phyloP scores from a whole-genome alignment of 345 rosid genomes.

The Ceriops decandra region DNA sequence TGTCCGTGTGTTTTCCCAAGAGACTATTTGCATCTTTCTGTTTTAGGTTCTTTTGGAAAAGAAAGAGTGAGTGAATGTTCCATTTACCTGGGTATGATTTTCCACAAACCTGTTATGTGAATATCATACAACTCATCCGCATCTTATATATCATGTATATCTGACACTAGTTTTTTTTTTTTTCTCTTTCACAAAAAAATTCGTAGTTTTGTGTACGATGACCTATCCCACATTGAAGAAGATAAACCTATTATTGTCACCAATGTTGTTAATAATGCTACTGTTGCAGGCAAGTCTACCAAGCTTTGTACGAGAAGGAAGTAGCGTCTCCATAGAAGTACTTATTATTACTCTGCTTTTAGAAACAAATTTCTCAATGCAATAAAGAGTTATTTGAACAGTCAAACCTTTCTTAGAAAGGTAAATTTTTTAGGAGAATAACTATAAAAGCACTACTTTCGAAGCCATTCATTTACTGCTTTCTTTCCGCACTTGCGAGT shows the following conservation, averaged over 20 bases:
- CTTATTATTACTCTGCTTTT: background rate
- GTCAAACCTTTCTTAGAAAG: no score
- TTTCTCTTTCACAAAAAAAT: background rate
- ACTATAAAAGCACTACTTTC: no score
- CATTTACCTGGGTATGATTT: conserved; percentile 32
- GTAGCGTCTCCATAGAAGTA: background rate
- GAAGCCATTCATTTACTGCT: no score
- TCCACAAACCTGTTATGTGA: background rate
- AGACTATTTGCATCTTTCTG: background rate
- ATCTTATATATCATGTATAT: background rate
- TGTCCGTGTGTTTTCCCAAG: background rate
- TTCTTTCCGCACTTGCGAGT: no score
- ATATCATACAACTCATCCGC: background rate
- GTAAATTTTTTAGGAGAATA: no score
- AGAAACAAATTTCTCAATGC: background rate
- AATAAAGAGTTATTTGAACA: no score
- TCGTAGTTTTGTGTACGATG: conserved; percentile 23
- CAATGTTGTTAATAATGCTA: conserved; percentile 19
- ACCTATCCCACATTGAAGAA: conserved; percentile 25
- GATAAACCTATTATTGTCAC: conserved; percentile 19
- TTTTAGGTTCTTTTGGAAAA: conserved; percentile 28
- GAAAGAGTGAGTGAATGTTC: conserved; percentile 8
- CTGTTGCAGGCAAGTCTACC: conserved; percentile 23
- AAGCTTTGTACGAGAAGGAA: background rate
- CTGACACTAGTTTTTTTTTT: background rate